phyloP scores from a whole-genome alignment of 2,329 filamentous ascomycete species.

The Colletotrichum horii region DNA sequence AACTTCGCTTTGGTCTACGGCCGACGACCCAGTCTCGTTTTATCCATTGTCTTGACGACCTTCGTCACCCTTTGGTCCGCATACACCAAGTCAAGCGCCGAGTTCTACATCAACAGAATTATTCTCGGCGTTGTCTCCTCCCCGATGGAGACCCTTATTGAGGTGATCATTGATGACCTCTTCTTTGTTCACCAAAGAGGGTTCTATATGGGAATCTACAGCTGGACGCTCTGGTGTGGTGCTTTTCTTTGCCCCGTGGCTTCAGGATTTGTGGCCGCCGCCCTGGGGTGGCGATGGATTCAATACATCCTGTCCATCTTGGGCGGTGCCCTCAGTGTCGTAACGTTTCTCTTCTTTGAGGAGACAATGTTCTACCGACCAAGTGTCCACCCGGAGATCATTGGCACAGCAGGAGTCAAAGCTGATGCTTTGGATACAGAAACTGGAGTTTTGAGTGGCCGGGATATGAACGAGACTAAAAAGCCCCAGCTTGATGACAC shows the following conservation, averaged over 20 bases:
- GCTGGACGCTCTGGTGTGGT: constrained; percentile 28
- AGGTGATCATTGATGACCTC: constrained; percentile 26
- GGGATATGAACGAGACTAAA: background rate
- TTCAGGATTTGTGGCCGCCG: constrained; percentile 25
- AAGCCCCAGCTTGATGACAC: background rate
- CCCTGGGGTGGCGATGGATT: constrained; percentile 29
- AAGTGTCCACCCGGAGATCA: background rate
- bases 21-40: constrained; percentile 19
- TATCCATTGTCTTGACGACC: constrained; percentile 23
- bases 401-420: background rate
- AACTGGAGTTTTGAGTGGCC: background rate
- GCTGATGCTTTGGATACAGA: background rate
- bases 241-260: constrained; percentile 28
- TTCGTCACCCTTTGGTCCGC: constrained; percentile 26
- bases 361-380: constrained; percentile 28
- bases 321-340: constrained; percentile 9
- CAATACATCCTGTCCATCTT: constrained; percentile 26
- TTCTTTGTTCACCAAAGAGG: constrained; percentile 28
- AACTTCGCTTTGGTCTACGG: constrained; percentile 24
- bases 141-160: constrained; percentile 27
- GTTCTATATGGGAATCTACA: constrained; percentile 29
- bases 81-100: constrained; percentile 23
- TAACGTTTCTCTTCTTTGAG: constrained; percentile 28
- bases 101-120: constrained; percentile 29
- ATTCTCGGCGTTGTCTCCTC: constrained; percentile 26